These are phyloP conservation scores for Sarocladium oryzae DNA, from an alignment of 2,329 filamentous ascomycete genomes.

Conservation along the genomic window DNA sequence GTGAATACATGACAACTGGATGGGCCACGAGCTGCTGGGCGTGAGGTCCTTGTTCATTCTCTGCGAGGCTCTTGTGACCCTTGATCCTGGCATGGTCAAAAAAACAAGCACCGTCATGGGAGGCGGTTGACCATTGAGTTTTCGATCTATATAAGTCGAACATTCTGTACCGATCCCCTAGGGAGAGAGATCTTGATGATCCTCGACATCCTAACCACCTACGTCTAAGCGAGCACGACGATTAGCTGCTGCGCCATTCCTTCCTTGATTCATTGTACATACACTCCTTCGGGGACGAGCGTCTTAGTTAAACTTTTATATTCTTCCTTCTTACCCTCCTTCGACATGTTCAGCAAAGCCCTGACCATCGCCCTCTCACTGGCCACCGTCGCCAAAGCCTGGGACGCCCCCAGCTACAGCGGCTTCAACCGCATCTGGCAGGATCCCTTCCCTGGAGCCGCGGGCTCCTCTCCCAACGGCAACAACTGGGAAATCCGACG, in stretches of 20 bases:
- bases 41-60: background rate
- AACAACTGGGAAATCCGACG: constrained; percentile 28
- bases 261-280: constrained; percentile 2
- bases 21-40: background rate
- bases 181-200: background rate
- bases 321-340: background rate
- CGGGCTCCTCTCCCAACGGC: constrained; percentile 23
- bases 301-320: background rate
- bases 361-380: background rate
- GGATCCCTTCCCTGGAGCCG: constrained; percentile 31
- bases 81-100: background rate
- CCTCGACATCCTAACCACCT: constrained; percentile 2
- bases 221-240: constrained; percentile 6
- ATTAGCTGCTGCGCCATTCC: constrained; percentile 7
- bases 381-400: background rate
- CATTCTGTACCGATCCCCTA: background rate
- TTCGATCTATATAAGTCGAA: constrained; percentile 1
- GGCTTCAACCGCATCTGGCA: constrained; percentile 35
- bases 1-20: background rate
- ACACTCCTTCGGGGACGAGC: background rate
- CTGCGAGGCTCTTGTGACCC: background rate
- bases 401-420: constrained; percentile 29
- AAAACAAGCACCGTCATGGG: background rate
- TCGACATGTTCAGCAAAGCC: background rate
- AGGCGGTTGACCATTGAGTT: background rate